These are phyloP conservation scores for Coemansia sp. DNA, from an alignment of 192 early-diverging fungal species.

Conservation along the genomic window DNA sequence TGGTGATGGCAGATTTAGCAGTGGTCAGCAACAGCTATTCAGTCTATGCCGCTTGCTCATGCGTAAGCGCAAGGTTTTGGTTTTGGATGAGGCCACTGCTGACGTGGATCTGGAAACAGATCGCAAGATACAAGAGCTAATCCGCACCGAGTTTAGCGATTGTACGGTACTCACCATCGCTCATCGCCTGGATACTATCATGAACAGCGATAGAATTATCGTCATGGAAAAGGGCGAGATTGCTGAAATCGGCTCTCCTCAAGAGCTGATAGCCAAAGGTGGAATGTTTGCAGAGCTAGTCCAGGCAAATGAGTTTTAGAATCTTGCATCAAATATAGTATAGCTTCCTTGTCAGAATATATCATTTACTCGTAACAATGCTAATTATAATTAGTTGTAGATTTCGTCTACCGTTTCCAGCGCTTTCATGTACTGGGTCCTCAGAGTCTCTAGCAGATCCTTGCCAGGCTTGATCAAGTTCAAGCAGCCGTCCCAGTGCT, in stretches of 20 bases:
- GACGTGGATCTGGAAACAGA: constrained; percentile 52
- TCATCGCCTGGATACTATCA: constrained; percentile 68
- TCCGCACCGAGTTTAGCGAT: constrained; percentile 54
- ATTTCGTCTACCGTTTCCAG: constrained; percentile 26
- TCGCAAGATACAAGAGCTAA: constrained; percentile 14
- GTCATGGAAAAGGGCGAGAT: constrained; percentile 46
- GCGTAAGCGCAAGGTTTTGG: constrained; percentile 52
- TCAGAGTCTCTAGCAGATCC: constrained; percentile 33
- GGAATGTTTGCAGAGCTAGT: constrained; percentile 12
- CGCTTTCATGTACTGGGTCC: constrained; percentile 34
- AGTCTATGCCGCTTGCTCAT: constrained; percentile 62
- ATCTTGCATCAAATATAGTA: not conserved
- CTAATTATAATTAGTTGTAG: constrained; percentile 5
- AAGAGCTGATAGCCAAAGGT: constrained; percentile 26
- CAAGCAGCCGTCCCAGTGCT: constrained; percentile 60
- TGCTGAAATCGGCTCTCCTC: not conserved
- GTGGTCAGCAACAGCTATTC: constrained; percentile 63
- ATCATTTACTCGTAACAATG: not conserved
- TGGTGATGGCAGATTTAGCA: constrained; percentile 43
- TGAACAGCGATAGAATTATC: constrained; percentile 60
- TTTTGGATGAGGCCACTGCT: constrained; percentile 72
- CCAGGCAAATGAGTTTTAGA: not conserved
- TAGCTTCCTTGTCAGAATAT: not conserved
- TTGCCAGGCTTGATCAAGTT: constrained; percentile 55
- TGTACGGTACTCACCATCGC: constrained; percentile 62